Percentiles rank a stretch among this genome's conserved stretches.
phyloP scores from a whole-genome alignment of 805 yeast genomes.

The Ogataea trehalophila region DNA sequence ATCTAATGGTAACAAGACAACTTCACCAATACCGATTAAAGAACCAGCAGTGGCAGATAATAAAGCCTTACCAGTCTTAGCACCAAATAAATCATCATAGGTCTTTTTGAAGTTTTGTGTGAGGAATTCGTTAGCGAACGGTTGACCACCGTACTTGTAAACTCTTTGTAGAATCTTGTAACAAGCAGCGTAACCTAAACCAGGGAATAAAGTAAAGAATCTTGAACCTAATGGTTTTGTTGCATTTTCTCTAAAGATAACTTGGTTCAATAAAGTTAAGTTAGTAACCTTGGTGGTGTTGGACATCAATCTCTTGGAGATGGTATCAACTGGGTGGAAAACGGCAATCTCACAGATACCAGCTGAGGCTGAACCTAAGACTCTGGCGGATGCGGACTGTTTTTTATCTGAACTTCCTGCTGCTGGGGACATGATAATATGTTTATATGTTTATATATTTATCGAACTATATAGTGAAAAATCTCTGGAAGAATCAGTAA shows the following conservation, averaged over 20 bases:
- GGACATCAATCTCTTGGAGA: conserved; percentile 91
- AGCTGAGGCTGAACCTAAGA: conserved; percentile 96
- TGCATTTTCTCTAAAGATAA: conserved; percentile 82
- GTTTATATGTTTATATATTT: neutral
- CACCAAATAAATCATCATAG: conserved; percentile 78
- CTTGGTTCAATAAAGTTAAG: conserved; percentile 67
- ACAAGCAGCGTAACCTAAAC: conserved; percentile 96
- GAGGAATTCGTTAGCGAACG: conserved; percentile 92
- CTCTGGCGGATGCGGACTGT: conserved; percentile 85
- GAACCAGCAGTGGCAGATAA: conserved; percentile 98
- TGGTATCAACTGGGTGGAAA: conserved; percentile 98
- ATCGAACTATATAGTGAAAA: neutral
- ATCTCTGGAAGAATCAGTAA: neutral
- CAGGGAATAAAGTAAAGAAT: conserved; percentile 86
- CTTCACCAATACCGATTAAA: conserved; percentile 95
- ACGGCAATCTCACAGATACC: conserved; percentile 96
- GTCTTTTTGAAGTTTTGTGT: conserved; percentile 63
- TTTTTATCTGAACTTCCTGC: conserved; percentile 53
- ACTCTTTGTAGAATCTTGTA: conserved; percentile 96
- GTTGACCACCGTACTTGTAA: conserved; percentile 99
- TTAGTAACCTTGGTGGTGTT: conserved; percentile 67
- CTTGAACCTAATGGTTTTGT: conserved; percentile 64
- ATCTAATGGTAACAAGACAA: conserved; percentile 90
- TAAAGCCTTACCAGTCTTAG: conserved; percentile 95
- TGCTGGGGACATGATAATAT: conserved; percentile 18